phyloP scores from a whole-genome alignment of 306 rosid species.

The Carpinus viminea region DNA sequence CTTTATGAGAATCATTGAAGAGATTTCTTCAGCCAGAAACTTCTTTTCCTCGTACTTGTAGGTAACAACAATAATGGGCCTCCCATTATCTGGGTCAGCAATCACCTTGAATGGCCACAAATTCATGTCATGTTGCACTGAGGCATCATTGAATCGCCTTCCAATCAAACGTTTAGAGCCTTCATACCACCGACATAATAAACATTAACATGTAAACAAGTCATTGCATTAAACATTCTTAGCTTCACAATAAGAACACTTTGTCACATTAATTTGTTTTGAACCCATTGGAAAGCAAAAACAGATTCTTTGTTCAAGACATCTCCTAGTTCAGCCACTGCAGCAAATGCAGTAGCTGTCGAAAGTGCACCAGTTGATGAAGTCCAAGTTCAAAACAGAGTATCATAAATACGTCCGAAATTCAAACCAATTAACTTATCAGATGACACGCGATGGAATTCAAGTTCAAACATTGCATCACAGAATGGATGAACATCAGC shows the following conservation, averaged over 20 bases:
- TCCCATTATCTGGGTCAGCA: conserved; percentile 25
- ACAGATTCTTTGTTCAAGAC: too few relatives aligned
- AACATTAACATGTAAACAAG: too few relatives aligned
- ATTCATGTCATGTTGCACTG: conserved; percentile 37
- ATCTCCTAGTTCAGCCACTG: too few relatives aligned
- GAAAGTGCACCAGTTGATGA: too few relatives aligned
- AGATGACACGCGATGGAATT: too few relatives aligned
- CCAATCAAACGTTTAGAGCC: conserved; percentile 51
- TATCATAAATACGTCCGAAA: too few relatives aligned
- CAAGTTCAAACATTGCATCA: too few relatives aligned
- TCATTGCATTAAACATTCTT: not conserved
- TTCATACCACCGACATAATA: not conserved
- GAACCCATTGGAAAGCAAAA: not conserved
- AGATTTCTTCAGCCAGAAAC: conserved; percentile 43
- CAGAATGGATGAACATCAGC: too few relatives aligned
- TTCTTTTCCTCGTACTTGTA: conserved; percentile 38
- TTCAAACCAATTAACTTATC: too few relatives aligned
- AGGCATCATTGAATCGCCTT: conserved; percentile 32
- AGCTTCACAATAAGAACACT: not conserved
- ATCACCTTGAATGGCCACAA: conserved; percentile 46
- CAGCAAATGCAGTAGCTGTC: too few relatives aligned
- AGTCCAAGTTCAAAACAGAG: too few relatives aligned
- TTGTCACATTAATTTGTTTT: not conserved
- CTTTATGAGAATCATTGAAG: conserved; percentile 33
- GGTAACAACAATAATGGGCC: conserved; percentile 33